phyloP scores from a whole-genome alignment of 768 basidiomycete species.

The Kwoniella sp. region DNA sequence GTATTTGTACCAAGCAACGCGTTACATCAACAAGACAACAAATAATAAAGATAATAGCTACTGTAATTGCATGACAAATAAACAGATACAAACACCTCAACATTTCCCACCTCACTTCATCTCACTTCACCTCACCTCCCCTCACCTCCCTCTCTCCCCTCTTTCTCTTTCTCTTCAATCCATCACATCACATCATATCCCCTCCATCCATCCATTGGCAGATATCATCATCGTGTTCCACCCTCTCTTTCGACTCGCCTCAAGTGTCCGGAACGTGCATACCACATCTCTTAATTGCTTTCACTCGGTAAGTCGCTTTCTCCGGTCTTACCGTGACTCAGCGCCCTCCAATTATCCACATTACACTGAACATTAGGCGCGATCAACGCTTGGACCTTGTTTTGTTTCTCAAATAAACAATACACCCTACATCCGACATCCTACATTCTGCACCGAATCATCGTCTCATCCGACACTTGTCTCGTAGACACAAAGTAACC shows the following conservation, averaged over 20 bases:
- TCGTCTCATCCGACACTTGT: too few species aligned
- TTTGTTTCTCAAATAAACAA: too few species aligned
- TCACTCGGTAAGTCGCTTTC: background rate
- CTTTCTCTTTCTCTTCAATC: background rate
- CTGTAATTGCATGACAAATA: background rate
- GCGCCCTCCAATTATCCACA: background rate
- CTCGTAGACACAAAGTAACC: too few species aligned
- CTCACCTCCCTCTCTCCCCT: background rate
- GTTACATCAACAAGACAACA: too few species aligned
- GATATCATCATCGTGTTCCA: slow-evolving; percentile 7
- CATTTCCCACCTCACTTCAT: background rate
- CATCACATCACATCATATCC: background rate
- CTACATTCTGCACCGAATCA: background rate
- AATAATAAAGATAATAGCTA: slow-evolving; percentile 8
- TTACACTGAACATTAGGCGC: background rate
- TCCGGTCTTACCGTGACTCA: background rate
- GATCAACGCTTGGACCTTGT: slow-evolving; percentile 1
- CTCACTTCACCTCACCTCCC: background rate
- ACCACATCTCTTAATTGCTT: background rate
- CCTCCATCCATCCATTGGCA: slow-evolving; percentile 3
- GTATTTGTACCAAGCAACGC: too few species aligned
- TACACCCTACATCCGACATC: too few species aligned
- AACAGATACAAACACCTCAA: too few species aligned
- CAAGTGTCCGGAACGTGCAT: background rate
- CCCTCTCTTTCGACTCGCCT: background rate